phyloP scores from a whole-genome alignment of 371 early-diverging fungal genomes.

The Rhizomucor pusillus region DNA sequence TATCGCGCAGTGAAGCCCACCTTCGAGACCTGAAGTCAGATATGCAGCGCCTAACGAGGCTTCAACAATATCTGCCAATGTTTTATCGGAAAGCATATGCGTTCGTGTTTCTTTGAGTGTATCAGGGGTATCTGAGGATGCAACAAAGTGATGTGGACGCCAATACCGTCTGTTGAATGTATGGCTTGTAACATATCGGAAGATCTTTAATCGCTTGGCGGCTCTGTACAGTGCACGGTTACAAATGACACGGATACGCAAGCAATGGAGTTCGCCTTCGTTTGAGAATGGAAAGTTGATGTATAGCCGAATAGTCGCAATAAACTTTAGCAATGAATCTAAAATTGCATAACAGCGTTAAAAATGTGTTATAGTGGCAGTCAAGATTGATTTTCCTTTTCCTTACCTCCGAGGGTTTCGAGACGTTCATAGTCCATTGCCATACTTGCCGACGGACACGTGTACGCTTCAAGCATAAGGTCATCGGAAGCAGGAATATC shows the following conservation, averaged over 20 bases:
- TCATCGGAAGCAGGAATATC: slow-evolving; percentile 38
- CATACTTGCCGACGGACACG: slow-evolving; percentile 66
- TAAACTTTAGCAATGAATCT: slow-evolving; percentile 92
- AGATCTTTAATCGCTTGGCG: slow-evolving; percentile 60
- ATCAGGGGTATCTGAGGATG: slow-evolving; percentile 32
- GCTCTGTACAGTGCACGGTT: slow-evolving; percentile 68
- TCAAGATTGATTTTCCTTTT: neutral
- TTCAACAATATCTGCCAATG: slow-evolving; percentile 88
- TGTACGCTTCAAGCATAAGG: slow-evolving; percentile 72
- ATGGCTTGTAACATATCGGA: slow-evolving; percentile 54
- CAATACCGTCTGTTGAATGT: slow-evolving; percentile 67
- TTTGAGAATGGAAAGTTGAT: slow-evolving; percentile 72
- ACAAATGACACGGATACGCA: slow-evolving; percentile 72
- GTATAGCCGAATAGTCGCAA: slow-evolving; percentile 76
- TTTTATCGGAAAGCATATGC: slow-evolving; percentile 73
- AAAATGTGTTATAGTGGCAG: neutral
- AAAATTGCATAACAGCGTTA: neutral
- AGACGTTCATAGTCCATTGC: slow-evolving; percentile 90
- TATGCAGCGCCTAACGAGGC: slow-evolving; percentile 84
- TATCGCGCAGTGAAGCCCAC: slow-evolving; percentile 62
- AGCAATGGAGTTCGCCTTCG: slow-evolving; percentile 77
- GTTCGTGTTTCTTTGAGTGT: slow-evolving; percentile 25
- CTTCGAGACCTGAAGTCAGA: slow-evolving; percentile 56
- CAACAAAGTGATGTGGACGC: slow-evolving; percentile 54
- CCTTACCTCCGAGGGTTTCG: slow-evolving; percentile 81